Conservation (phyloP, 495 filamentous ascomycete species). For the Amniculicola lignicola region DNA sequence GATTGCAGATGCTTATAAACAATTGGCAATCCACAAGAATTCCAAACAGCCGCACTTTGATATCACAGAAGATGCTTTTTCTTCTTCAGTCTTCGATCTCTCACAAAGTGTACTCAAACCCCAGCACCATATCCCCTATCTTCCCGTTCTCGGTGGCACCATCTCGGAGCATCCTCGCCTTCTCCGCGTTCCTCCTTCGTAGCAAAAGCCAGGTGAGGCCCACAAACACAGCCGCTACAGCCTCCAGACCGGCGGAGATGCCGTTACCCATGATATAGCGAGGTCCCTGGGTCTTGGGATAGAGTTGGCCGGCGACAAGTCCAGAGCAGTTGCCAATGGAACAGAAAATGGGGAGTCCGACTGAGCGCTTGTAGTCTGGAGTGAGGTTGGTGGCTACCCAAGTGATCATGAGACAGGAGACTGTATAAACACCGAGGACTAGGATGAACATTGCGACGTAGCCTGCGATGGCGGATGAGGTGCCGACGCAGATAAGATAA, state of each 20-base stretch:
- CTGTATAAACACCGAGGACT: conserved; percentile 16
- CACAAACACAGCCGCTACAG: conserved; percentile 10
- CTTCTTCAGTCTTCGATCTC: too few relatives aligned
- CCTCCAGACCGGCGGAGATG: conserved; percentile 18
- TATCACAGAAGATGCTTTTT: too few relatives aligned
- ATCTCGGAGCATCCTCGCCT: conserved; percentile 22
- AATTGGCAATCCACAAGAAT: too few relatives aligned
- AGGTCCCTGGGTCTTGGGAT: conserved; percentile 23
- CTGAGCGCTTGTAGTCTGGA: conserved; percentile 26
- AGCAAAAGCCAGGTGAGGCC: conserved; percentile 20
- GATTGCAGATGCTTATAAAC: too few relatives aligned
- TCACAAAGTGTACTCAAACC: conserved; percentile 31
- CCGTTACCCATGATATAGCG: conserved; percentile 33
- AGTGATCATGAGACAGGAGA: background rate
- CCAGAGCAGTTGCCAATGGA: conserved; percentile 26
- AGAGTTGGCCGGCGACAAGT: conserved; percentile 29
- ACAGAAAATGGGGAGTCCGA: conserved; percentile 18
- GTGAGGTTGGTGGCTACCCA: conserved; percentile 25
- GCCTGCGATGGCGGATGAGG: conserved; percentile 5
- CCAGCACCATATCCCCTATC: conserved; percentile 23
- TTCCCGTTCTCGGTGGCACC: conserved; percentile 26
- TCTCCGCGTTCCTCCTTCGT: conserved; percentile 24
- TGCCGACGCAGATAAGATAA: conserved; percentile 24
- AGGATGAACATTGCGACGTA: conserved; percentile 33
- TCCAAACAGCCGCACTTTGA: too few relatives aligned